Base-by-base conservation (phyloP, 495 filamentous ascomycete genomes). In the Aspergillus nidulans region DNA sequence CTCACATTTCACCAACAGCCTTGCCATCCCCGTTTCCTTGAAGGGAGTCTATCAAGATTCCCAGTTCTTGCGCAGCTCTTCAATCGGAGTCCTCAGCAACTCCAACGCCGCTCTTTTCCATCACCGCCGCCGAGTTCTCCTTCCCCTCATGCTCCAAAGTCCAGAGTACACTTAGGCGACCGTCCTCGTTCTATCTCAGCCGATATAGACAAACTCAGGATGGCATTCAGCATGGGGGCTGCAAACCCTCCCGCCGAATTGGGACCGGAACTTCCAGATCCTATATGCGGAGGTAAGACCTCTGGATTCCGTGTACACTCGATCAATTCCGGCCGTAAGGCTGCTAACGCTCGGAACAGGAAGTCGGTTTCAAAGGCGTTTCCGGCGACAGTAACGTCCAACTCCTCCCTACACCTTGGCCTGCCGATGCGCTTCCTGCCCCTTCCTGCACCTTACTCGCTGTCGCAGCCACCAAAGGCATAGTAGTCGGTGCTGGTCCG, bases 401-500 rank as follows among this genome's bases (percentile, higher is more conserved):
- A 60, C 61, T 92, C 7, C 80, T 97, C 41, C 85, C 90, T 1
- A 78, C 88, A 34, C 80, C 85, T 65, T 99, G 92, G 88, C 84
- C 89, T 28, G 70, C 75, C 24, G 76, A 88, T 55, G 68, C 78
- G 16, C 77, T 91, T 43, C 95, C 94, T n/a, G 75, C 84, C 9
- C 80, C 91, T 3, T 91, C 86, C 21, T 82, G 88, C 40, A 89
- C 90, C n/a, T 85, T 99, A 34, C 76, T 99, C 44, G 86, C 85
- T 62, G 80, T 97, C 59, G 91, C 95, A 28, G 82, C 87, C 16
- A 83, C 76, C 49, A 87, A 85, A 70, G 91, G 90, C 18, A 74
- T 97, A 6, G 77, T 97, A 39, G 94, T 91, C 47, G 95, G 91
- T 41, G 94, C 90, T 49, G 85, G 88, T 10, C 92, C 92, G 24